Percentiles rank a stretch among this genome's conserved stretches.
phyloP scores from a whole-genome alignment of 768 basidiomycete genomes.

The Russula abietina region DNA sequence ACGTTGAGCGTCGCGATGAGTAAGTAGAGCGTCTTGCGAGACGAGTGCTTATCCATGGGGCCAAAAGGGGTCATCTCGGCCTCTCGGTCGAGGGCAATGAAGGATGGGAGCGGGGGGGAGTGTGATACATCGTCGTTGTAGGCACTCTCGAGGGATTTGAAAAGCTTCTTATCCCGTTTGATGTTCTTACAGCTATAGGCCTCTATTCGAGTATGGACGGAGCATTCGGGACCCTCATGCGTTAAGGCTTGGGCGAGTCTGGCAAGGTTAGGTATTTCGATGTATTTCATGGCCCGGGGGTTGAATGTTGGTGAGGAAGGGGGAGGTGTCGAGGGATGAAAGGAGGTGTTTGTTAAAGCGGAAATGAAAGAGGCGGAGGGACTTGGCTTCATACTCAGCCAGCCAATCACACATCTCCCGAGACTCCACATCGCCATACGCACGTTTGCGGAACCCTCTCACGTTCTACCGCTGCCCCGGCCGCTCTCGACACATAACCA shows the following conservation, averaged over 20 bases:
- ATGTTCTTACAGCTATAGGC: conserved; percentile 98
- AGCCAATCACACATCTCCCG: conserved; percentile 3
- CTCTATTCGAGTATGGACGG: conserved; percentile 88
- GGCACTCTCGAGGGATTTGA: conserved; percentile 83
- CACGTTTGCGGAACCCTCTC: neutral
- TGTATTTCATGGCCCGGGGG: conserved; percentile 69
- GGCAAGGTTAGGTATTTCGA: conserved; percentile 75
- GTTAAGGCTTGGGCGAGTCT: conserved; percentile 73
- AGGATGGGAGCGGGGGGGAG: conserved; percentile 80
- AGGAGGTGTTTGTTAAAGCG: neutral
- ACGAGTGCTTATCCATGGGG: conserved; percentile 75
- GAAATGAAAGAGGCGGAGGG: neutral
- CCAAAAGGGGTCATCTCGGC: conserved; percentile 85
- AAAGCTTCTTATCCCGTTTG: conserved; percentile 93
- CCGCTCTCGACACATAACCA: neutral
- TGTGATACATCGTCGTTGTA: conserved; percentile 76
- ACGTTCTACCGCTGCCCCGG: neutral
- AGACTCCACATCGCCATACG: neutral
- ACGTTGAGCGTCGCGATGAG: conserved; percentile 96
- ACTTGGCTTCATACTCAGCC: neutral
- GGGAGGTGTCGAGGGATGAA: neutral
- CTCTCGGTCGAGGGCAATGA: conserved; percentile 64
- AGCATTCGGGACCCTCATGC: conserved; percentile 82
- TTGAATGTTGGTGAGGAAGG: neutral
- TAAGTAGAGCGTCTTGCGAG: conserved; percentile 89